Evolutionary conservation across 441 rosid genomes (phyloP).

Genomic region (Erodium chrysanthum): DNA sequence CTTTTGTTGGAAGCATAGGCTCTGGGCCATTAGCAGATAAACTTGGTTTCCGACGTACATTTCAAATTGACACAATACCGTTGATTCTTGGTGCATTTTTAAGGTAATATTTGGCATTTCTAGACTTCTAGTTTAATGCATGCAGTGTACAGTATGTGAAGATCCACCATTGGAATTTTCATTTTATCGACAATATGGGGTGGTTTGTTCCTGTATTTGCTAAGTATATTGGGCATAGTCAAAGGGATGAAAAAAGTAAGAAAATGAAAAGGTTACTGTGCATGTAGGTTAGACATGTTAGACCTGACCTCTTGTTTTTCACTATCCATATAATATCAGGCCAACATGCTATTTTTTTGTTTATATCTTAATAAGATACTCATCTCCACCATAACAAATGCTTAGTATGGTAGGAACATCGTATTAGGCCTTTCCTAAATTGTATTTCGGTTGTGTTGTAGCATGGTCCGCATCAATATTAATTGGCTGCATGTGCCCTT

Average conservation of each 20-base stretch:
- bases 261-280: not conserved
- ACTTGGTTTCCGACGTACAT: constrained; percentile 55
- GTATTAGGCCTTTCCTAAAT: not conserved
- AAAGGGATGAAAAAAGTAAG: not conserved
- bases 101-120: constrained; percentile 31
- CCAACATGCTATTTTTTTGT: not conserved
- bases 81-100: constrained; percentile 54
- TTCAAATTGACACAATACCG: constrained; percentile 50
- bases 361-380: not conserved
- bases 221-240: not conserved
- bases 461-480: not conserved
- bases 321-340: not conserved
- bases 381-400: not conserved
- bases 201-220: not conserved
- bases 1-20: constrained; percentile 63
- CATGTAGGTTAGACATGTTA: not conserved
- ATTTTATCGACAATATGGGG: not conserved
- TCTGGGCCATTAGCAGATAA: constrained; percentile 48
- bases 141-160: not conserved
- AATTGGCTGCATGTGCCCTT: not conserved
- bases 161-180: not conserved
- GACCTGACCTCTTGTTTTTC: not conserved
- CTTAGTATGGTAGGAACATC: not conserved
- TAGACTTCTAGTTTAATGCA: not conserved
- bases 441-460: not conserved